Base-by-base conservation (phyloP, 495 filamentous ascomycete species). In the Penicillium desertorum region DNA sequence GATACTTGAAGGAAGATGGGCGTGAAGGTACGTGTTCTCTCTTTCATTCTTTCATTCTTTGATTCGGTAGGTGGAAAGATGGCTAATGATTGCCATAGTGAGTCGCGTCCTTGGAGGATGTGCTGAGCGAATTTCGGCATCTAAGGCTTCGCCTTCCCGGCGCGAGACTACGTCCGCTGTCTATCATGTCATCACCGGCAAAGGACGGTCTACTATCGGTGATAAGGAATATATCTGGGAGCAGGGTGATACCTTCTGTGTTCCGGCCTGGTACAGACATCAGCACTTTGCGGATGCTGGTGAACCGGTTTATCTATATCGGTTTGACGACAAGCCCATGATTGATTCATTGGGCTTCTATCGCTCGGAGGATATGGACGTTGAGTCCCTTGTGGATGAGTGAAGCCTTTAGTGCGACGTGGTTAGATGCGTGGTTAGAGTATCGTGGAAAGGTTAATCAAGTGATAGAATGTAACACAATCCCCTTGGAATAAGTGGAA, bases 271-370 rank as follows among this genome's bases (percentile, higher is more conserved):
- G 76, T 62, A 72, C 42, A 64, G 54, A 41, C 76, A 74, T 52
- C 69, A 77, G 62, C 75, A 78, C 60, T 74, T 72, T 56, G 75
- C 72, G 5, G 57, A 59, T 25, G 22, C 32, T 2, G 65, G 46
- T 7, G 69, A 72, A 51, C 66, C 66, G 19, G 74, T 76, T 0
- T 78, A 80, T 65, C 56, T 78, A 34, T 79, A 76, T 55, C 69
- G 70, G 0, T 79, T 80, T 57, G 74, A 80, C 59, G 75, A 79
- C 56, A 71, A 67, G 56, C 74, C 75, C 0, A 78, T 80, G 74
- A 47, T 78, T 27, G 68, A 71, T 37, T 67, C 73, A 10, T 52
- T 78, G 51, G 77, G 77, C 1, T 77, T 78, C 49, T 78, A 77
- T 60, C 62, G 71, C 4, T 64, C 64, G n/a, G 67, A 71, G 36